A percentile compares a stretch with the other conserved stretches of the same genome.
These are phyloP conservation scores for Aspergillus tamarii DNA, from an alignment of 2,329 filamentous ascomycete species.

Conservation along the genomic window DNA sequence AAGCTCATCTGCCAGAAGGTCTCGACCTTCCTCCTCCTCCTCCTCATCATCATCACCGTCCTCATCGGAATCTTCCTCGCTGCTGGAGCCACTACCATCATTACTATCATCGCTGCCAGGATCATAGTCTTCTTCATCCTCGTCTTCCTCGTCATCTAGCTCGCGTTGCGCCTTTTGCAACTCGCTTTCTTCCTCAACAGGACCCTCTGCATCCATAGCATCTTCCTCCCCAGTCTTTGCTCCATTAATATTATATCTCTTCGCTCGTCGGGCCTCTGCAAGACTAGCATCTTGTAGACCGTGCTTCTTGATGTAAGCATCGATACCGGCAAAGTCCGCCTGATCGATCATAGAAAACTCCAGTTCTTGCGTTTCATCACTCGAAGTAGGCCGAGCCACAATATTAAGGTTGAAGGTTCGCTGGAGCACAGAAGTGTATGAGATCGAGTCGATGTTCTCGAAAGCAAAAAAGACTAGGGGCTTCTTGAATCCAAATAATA, in stretches of 20 bases:
- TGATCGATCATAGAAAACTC: slow-evolving; percentile 70
- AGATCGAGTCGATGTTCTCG: slow-evolving; percentile 60
- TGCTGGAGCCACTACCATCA: slow-evolving; percentile 50
- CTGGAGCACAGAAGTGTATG: slow-evolving; percentile 66
- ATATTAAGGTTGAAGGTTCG: slow-evolving; percentile 69
- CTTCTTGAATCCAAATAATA: slow-evolving; percentile 69
- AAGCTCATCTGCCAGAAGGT: slow-evolving; percentile 47
- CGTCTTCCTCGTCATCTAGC: slow-evolving; percentile 52
- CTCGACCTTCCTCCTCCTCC: slow-evolving; percentile 33
- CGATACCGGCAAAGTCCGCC: slow-evolving; percentile 64
- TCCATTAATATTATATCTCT: slow-evolving; percentile 58
- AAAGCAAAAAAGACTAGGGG: slow-evolving; percentile 66
- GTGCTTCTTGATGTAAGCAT: slow-evolving; percentile 64
- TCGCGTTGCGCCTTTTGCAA: slow-evolving; percentile 61
- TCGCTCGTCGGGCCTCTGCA: slow-evolving; percentile 62
- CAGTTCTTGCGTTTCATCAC: slow-evolving; percentile 57
- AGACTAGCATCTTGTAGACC: slow-evolving; percentile 65
- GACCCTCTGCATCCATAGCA: slow-evolving; percentile 25
- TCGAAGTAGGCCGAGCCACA: slow-evolving; percentile 41
- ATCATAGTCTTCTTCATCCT: slow-evolving; percentile 56
- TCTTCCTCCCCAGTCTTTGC: slow-evolving; percentile 33
- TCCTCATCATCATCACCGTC: slow-evolving; percentile 40
- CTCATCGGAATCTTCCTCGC: slow-evolving; percentile 47
- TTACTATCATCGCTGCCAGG: slow-evolving; percentile 54
- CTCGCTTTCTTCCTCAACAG: slow-evolving; percentile 60